A percentile compares a stretch with the other conserved stretches of the same genome.
Evolutionary conservation across 495 filamentous ascomycete species (phyloP).

Genomic region (Penicillium maclennaniae): DNA sequence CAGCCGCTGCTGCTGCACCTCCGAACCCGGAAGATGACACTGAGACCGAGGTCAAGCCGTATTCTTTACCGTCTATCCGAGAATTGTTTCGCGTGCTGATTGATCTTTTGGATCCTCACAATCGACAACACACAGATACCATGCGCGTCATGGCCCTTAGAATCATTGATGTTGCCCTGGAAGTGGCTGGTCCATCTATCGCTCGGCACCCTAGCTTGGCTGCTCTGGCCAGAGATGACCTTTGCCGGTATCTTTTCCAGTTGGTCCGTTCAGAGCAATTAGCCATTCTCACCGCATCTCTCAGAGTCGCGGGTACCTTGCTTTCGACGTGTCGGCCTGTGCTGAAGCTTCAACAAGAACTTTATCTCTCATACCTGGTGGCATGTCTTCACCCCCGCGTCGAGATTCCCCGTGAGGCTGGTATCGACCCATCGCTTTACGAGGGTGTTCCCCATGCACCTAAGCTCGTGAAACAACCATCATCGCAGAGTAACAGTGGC

Average conservation of each 20-base stretch:
- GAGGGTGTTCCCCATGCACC: slow-evolving; percentile 90
- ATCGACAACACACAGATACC: slow-evolving; percentile 84
- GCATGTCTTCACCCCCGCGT: slow-evolving; percentile 89
- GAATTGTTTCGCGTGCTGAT: slow-evolving; percentile 95
- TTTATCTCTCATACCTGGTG: slow-evolving; percentile 91
- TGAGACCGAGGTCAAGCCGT: slow-evolving; percentile 67
- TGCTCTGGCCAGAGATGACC: slow-evolving; percentile 81
- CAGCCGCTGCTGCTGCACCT: slow-evolving; percentile 46
- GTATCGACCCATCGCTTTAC: slow-evolving; percentile 88
- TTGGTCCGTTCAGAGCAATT: slow-evolving; percentile 95
- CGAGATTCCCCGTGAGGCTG: slow-evolving; percentile 84
- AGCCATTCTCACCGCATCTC: slow-evolving; percentile 82
- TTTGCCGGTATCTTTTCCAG: slow-evolving; percentile 95
- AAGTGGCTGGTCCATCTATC: slow-evolving; percentile 94
- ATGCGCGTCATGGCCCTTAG: slow-evolving; percentile 96
- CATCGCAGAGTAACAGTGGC: slow-evolving; percentile 74
- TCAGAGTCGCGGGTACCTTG: slow-evolving; percentile 87
- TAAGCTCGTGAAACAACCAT: slow-evolving; percentile 76
- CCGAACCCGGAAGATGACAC: slow-evolving; percentile 34
- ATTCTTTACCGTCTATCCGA: slow-evolving; percentile 87
- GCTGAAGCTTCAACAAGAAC: slow-evolving; percentile 93
- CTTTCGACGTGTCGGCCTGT: slow-evolving; percentile 89
- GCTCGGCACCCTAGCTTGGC: slow-evolving; percentile 89
- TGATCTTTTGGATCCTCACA: slow-evolving; percentile 88
- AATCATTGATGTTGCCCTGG: slow-evolving; percentile 95